Evolutionary conservation across 331 rosid species (phyloP).

Genomic region (Quercus lobata): DNA sequence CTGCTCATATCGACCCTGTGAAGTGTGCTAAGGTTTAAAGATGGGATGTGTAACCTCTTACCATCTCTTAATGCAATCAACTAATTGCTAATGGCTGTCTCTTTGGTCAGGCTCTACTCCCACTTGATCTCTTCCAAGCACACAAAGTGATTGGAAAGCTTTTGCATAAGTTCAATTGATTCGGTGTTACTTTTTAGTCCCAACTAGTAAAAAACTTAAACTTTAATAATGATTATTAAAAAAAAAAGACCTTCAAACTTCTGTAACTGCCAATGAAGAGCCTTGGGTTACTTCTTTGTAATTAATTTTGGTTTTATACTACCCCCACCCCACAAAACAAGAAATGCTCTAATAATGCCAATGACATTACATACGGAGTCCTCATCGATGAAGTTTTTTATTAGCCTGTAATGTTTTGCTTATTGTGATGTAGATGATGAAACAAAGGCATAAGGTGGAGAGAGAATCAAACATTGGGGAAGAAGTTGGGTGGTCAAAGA

Average conservation of each 20-base stretch:
- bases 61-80: too few relatives aligned
- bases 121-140: too few relatives aligned
- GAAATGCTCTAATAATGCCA: neutral
- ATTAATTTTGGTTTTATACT: too few relatives aligned
- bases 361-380: neutral
- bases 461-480: constrained; percentile 75
- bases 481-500: constrained; percentile 93
- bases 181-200: neutral
- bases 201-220: neutral
- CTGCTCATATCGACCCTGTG: too few relatives aligned
- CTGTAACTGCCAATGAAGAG: neutral
- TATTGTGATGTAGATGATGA: constrained; percentile 76
- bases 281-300: too few relatives aligned
- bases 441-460: constrained; percentile 95
- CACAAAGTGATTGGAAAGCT: neutral
- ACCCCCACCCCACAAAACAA: neutral
- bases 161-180: neutral
- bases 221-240: neutral
- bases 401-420: neutral
- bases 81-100: too few relatives aligned
- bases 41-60: too few relatives aligned
- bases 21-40: too few relatives aligned
- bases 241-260: neutral
- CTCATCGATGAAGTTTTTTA: neutral
- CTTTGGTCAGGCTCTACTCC: too few relatives aligned